Evolutionary conservation across 2,329 filamentous ascomycete species (phyloP).

Genomic region (Cladosporium sp.): DNA sequence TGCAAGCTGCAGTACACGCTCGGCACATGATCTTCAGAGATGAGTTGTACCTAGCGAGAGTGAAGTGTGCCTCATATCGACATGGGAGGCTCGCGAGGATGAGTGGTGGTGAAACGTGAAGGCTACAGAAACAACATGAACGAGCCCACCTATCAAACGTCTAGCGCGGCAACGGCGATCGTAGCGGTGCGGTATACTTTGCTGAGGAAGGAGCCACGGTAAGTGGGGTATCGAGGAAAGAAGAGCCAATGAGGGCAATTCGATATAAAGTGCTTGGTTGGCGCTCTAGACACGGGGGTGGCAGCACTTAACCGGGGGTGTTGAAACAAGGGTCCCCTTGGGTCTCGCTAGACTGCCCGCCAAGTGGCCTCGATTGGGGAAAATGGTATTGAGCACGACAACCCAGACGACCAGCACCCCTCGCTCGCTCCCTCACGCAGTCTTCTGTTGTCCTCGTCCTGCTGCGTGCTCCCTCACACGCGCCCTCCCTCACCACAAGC

Average conservation of each 20-base stretch:
- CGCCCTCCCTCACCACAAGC: background rate
- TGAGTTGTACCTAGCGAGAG: background rate
- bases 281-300: background rate
- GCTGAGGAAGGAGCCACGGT: background rate
- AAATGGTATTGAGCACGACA: constrained; percentile 11
- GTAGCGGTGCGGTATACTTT: background rate
- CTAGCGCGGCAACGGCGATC: background rate
- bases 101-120: constrained; percentile 12
- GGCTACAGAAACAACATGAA: background rate
- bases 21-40: background rate
- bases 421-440: constrained; percentile 5
- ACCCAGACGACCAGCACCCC: background rate
- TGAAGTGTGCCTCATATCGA: background rate
- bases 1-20: background rate
- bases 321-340: constrained; percentile 10
- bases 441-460: background rate
- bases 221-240: background rate
- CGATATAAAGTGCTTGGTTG: background rate
- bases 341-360: constrained; percentile 4
- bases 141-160: background rate
- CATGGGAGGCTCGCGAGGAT: background rate
- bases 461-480: background rate
- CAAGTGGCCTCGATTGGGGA: constrained; percentile 14
- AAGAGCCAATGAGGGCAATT: background rate
- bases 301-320: background rate